Conservation (phyloP, 1,139 yeast species). For the Hyphopichia pseudoburtonii region DNA sequence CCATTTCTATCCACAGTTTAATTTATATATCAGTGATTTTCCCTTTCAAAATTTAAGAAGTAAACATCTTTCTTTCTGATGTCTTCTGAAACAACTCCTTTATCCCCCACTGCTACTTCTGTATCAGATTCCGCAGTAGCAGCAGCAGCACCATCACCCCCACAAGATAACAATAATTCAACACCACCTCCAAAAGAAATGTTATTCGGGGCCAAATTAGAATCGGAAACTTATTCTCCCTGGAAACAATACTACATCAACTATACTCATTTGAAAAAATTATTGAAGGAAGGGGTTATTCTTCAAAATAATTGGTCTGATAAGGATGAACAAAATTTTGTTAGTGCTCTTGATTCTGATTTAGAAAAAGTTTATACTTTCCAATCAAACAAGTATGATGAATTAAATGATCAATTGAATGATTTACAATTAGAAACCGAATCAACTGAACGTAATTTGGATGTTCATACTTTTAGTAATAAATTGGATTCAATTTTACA, state of each 20-base stretch:
- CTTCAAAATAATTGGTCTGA: constrained; percentile 65
- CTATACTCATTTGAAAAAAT: constrained; percentile 75
- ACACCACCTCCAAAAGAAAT: constrained; percentile 37
- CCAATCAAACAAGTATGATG: constrained; percentile 70
- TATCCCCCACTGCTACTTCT: constrained; percentile 1
- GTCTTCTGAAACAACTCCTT: not conserved
- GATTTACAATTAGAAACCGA: constrained; percentile 55
- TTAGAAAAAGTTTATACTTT: constrained; percentile 92
- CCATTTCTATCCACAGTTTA: too few relatives aligned
- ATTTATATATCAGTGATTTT: too few relatives aligned
- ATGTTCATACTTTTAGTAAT: constrained; percentile 56
- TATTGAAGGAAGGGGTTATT: constrained; percentile 76
- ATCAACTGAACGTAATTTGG: constrained; percentile 37
- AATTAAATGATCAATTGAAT: constrained; percentile 63
- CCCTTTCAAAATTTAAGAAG: too few relatives aligned
- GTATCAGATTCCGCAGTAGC: too few relatives aligned
- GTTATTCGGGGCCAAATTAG: constrained; percentile 85
- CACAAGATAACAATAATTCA: too few relatives aligned
- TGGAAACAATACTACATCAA: constrained; percentile 85
- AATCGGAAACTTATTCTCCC: constrained; percentile 79
- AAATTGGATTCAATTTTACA: constrained; percentile 72
- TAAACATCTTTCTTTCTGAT: constrained; percentile 7
- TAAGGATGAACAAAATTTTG: constrained; percentile 81
- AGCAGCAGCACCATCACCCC: too few relatives aligned
- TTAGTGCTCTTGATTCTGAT: constrained; percentile 75